Percentiles rank a stretch among this genome's conserved stretches.
These are phyloP conservation scores for Aureobasidium pullulans DNA, from an alignment of 2,329 filamentous ascomycete genomes.

Conservation along the genomic window DNA sequence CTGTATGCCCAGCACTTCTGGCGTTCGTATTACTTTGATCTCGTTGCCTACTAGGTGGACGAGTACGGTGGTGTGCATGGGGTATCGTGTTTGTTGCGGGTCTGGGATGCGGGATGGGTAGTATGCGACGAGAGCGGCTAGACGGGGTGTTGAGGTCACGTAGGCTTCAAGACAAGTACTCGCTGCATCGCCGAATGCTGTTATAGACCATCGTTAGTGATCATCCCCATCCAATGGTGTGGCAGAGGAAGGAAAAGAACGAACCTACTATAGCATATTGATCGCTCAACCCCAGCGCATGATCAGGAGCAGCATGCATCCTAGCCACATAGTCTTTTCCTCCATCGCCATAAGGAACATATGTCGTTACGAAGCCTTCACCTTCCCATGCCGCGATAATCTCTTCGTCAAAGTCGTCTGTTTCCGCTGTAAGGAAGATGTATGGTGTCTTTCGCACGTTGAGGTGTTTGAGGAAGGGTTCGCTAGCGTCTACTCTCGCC, in stretches of 20 bases:
- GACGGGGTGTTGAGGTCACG: conserved; percentile 47
- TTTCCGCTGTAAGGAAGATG: conserved; percentile 45
- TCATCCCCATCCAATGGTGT: background rate
- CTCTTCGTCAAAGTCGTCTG: conserved; percentile 49
- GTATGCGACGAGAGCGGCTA: conserved; percentile 55
- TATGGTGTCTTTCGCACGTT: conserved; percentile 36
- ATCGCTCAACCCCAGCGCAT: conserved; percentile 50
- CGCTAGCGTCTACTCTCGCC: background rate
- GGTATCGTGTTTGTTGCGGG: conserved; percentile 38
- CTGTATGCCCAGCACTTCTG: conserved; percentile 47
- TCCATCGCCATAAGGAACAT: conserved; percentile 46
- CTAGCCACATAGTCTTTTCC: conserved; percentile 40
- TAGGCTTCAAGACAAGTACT: conserved; percentile 51
- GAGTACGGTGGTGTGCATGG: conserved; percentile 40
- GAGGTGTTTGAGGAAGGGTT: conserved; percentile 28
- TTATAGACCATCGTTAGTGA: background rate
- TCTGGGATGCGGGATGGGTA: conserved; percentile 54
- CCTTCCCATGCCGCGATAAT: conserved; percentile 49
- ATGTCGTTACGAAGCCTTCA: conserved; percentile 54
- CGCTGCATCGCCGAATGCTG: conserved; percentile 58
- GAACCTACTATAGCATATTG: conserved; percentile 57
- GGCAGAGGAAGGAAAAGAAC: conserved; percentile 16
- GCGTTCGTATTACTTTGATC: conserved; percentile 42
- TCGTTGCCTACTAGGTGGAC: conserved; percentile 48
- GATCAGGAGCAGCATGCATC: conserved; percentile 46